These are phyloP conservation scores for Neurospora tetrasperma DNA, from an alignment of 495 filamentous ascomycete species.

Conservation along the genomic window DNA sequence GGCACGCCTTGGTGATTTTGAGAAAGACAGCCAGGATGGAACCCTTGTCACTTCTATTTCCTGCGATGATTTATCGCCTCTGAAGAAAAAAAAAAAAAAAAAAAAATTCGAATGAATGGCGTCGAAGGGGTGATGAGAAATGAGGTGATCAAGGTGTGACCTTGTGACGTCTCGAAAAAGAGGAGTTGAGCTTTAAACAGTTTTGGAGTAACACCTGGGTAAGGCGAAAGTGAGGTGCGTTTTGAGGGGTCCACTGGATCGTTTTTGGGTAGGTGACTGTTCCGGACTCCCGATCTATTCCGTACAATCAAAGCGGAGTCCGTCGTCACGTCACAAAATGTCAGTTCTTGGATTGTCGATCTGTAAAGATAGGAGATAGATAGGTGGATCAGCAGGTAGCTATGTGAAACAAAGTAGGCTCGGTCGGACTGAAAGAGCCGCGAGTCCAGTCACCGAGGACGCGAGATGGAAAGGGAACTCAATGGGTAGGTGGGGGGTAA, in stretches of 20 bases:
- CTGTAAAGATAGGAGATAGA: background rate
- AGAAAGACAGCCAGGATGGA: background rate
- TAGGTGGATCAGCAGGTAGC: background rate
- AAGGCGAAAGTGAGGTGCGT: background rate
- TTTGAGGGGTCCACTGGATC: background rate
- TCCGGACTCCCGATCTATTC: background rate
- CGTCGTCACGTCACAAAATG: background rate
- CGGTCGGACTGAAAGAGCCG: background rate
- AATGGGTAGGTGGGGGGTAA: background rate
- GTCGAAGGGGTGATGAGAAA: background rate
- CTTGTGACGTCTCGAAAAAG: background rate
- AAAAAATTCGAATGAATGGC: too few species aligned
- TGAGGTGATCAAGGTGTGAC: background rate
- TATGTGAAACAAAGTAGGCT: background rate
- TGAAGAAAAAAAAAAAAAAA: too few species aligned
- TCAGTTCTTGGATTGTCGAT: background rate
- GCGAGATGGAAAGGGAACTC: background rate
- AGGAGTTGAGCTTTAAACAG: background rate
- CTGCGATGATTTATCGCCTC: too few species aligned
- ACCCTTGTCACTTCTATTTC: background rate
- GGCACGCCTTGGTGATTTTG: background rate
- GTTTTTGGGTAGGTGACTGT: background rate
- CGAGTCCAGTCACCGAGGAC: background rate
- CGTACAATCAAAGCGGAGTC: background rate
- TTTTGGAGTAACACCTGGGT: background rate